These are phyloP conservation scores for Trametes cubensis DNA, from an alignment of 768 basidiomycete genomes.

Conservation along the genomic window DNA sequence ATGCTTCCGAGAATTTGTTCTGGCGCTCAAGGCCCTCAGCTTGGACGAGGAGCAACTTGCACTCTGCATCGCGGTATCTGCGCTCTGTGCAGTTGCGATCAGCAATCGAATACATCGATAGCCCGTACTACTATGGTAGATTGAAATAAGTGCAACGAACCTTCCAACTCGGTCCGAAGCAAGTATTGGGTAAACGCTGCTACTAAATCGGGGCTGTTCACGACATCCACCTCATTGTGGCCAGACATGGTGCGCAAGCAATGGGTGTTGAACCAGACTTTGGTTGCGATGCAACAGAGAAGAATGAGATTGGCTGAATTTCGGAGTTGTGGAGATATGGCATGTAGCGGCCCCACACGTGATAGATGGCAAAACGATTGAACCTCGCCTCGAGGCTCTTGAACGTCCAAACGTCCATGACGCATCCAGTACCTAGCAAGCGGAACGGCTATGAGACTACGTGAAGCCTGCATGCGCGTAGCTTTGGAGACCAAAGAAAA, in stretches of 20 bases:
- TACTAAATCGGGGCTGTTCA: constrained; percentile 13
- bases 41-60: background rate
- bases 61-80: constrained; percentile 18
- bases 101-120: background rate
- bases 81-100: background rate
- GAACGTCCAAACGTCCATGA: too few relatives aligned
- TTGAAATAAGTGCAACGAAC: background rate
- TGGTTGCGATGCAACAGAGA: too few relatives aligned
- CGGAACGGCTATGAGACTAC: background rate
- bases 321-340: too few relatives aligned
- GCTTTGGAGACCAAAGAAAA: background rate
- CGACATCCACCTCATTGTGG: constrained; percentile 1
- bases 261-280: too few relatives aligned
- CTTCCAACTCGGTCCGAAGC: constrained; percentile 1
- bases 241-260: background rate
- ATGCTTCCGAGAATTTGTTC: constrained; percentile 7
- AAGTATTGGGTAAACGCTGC: constrained; percentile 13
- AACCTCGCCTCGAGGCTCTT: too few relatives aligned
- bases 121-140: too few relatives aligned
- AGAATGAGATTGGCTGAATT: too few relatives aligned
- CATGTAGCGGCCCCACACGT: too few relatives aligned
- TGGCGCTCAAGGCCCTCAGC: constrained; percentile 5
- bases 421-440: too few relatives aligned
- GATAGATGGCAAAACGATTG: too few relatives aligned
- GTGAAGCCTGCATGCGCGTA: background rate